phyloP scores from a whole-genome alignment of 306 rosid genomes.

The Begonia fuchsioides region DNA sequence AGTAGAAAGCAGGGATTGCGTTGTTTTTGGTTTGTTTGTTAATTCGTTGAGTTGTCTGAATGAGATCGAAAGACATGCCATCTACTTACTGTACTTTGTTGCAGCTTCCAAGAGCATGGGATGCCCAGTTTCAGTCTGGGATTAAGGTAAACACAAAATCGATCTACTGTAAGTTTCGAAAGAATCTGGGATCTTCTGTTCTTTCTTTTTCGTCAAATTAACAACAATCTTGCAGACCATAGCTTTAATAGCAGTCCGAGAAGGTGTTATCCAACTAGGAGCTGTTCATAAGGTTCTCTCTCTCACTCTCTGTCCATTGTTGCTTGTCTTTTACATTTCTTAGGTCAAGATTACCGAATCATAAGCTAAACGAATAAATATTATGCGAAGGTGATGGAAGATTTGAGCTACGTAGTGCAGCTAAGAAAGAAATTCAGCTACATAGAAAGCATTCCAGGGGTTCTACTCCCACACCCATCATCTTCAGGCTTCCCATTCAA shows the following conservation, averaged over 20 bases:
- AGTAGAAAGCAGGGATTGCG: not conserved
- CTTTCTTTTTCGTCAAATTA: too few relatives aligned
- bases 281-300: slow-evolving; percentile 52
- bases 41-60: not conserved
- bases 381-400: slow-evolving; percentile 54
- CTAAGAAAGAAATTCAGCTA: slow-evolving; percentile 71
- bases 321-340: not conserved
- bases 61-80: slow-evolving; percentile 1
- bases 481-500: slow-evolving; percentile 41
- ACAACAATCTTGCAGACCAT: slow-evolving; percentile 46
- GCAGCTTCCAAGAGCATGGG: slow-evolving; percentile 99
- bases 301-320: slow-evolving; percentile 6
- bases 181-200: too few relatives aligned
- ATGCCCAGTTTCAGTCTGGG: slow-evolving; percentile 96
- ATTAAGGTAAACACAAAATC: slow-evolving; percentile 45
- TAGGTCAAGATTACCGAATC: not conserved
- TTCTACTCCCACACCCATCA: slow-evolving; percentile 90
- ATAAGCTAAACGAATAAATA: not conserved
- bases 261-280: slow-evolving; percentile 95
- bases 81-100: not conserved
- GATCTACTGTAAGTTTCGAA: too few relatives aligned
- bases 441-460: slow-evolving; percentile 91
- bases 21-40: not conserved
- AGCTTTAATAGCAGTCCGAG: slow-evolving; percentile 86
- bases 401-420: slow-evolving; percentile 72